Evolutionary conservation across 2,329 filamentous ascomycete species (phyloP).

Genomic region (Metarhizium robertsii): DNA sequence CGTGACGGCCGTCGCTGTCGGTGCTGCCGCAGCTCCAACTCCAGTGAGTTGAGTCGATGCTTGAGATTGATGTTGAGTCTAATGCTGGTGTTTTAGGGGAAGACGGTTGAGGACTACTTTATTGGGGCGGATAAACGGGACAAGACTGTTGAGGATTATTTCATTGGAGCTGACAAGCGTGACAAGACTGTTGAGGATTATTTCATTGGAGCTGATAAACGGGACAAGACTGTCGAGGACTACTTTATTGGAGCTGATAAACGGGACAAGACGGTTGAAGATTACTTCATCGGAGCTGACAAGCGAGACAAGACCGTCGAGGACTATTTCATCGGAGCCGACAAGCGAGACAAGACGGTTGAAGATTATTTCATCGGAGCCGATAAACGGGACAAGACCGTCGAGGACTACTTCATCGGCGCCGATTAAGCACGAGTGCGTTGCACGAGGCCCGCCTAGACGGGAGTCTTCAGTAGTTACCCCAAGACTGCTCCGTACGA

Average conservation of each 20-base stretch:
- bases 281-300: background rate
- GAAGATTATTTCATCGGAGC: background rate
- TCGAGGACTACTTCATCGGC: background rate
- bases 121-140: background rate
- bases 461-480: background rate
- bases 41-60: background rate
- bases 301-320: background rate
- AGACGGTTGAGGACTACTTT: background rate
- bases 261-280: background rate
- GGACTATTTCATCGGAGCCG: background rate
- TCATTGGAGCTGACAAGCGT: background rate
- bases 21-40: background rate
- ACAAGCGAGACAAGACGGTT: background rate
- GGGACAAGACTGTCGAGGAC: background rate
- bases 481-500: no score
- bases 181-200: background rate
- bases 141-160: background rate
- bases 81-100: background rate
- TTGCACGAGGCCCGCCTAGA: background rate
- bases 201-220: background rate
- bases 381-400: background rate
- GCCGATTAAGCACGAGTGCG: background rate
- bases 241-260: background rate
- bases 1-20: background rate
- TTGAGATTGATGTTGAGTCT: background rate